Evolutionary conservation across 2,329 filamentous ascomycete species (phyloP), one percentile per base, ranked within the genome.

Genomic region (Epichloe bromicola): DNA sequence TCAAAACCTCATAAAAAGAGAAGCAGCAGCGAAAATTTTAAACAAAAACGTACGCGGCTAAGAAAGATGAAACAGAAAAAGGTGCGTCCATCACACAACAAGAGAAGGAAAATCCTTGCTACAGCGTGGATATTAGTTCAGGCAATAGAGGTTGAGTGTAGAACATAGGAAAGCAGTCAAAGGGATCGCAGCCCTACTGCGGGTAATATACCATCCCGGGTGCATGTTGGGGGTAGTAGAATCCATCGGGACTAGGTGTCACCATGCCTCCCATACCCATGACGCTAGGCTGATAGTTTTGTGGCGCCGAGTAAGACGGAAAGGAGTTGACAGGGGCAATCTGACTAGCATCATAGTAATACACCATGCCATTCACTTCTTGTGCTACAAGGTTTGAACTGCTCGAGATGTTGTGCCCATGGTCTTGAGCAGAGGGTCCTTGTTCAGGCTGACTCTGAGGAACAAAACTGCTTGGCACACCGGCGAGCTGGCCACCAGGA

Each of bases 281-380:
- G 44, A 82, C 73, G 42, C 75, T 78, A 17, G 71, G 64, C 51
- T 73, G 71, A 59, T 82, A 87, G 51, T 72, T 63, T 53, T 73
- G 76, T 39, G 73, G 65, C 6, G 73, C 62, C 51, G 73, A 70
- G 55, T 75, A 78, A 1, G 68, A 52, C 33, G 72, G 69, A 56
- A 78, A 79, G 19, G 65, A 60, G 46, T 70, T 63, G 56, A 79
- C 70, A 1, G 76, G 70, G 26, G 79, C 72, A 46, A 90, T 71
- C 62, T 89, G 84, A n/a, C 82, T 76, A 7, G 87, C 77, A 62
- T 95, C 86, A 60, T 89, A 90, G 65, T 95, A 98, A 67, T 95
- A 97, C 1, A 95, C 89, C 78, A 94, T 97, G 55, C 93, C 93
- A 59, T 95, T 95, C 56, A 84, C 83, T 70, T 97, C 91, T 65